phyloP scores from a whole-genome alignment of 768 basidiomycete genomes.

The Tremella yokohamensis region DNA sequence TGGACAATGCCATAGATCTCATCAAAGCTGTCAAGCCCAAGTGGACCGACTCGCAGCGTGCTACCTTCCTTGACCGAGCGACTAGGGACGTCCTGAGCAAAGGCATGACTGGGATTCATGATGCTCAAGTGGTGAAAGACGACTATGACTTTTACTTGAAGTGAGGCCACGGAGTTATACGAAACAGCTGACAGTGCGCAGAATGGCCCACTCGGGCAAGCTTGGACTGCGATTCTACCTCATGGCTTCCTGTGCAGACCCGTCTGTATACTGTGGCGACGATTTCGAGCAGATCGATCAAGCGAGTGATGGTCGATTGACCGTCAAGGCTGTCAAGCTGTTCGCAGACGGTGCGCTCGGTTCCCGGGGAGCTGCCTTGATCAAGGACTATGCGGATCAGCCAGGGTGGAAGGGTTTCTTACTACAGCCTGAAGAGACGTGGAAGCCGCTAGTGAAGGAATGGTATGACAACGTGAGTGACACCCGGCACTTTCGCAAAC shows the following conservation, averaged over 20 bases:
- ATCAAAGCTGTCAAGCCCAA: slow-evolving; percentile 61
- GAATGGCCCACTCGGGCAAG: slow-evolving; percentile 65
- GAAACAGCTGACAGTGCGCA: slow-evolving; percentile 45
- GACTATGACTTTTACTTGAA: slow-evolving; percentile 64
- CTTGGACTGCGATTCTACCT: slow-evolving; percentile 59
- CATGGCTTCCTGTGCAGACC: slow-evolving; percentile 50
- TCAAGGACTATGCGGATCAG: slow-evolving; percentile 75
- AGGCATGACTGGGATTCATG: slow-evolving; percentile 83
- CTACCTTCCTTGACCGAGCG: slow-evolving; percentile 63
- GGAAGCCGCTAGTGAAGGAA: slow-evolving; percentile 59
- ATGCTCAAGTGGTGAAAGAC: slow-evolving; percentile 61
- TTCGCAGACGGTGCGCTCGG: slow-evolving; percentile 78
- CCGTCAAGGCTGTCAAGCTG: slow-evolving; percentile 53
- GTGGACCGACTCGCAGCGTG: slow-evolving; percentile 60
- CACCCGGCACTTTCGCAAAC: neutral
- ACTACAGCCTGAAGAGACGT: slow-evolving; percentile 58
- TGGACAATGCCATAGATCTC: slow-evolving; percentile 83
- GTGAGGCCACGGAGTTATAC: slow-evolving; percentile 52
- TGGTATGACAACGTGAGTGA: slow-evolving; percentile 56
- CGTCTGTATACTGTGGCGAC: slow-evolving; percentile 64
- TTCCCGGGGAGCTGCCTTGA: slow-evolving; percentile 84
- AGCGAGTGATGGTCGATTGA: slow-evolving; percentile 60
- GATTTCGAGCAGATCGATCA: slow-evolving; percentile 59
- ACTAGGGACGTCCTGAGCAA: slow-evolving; percentile 67
- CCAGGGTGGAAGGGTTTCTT: slow-evolving; percentile 69